A percentile compares a stretch with the other conserved stretches of the same genome.
Conservation (phyloP, 179 eudicot genomes). For the Vitellaria paradoxa region DNA sequence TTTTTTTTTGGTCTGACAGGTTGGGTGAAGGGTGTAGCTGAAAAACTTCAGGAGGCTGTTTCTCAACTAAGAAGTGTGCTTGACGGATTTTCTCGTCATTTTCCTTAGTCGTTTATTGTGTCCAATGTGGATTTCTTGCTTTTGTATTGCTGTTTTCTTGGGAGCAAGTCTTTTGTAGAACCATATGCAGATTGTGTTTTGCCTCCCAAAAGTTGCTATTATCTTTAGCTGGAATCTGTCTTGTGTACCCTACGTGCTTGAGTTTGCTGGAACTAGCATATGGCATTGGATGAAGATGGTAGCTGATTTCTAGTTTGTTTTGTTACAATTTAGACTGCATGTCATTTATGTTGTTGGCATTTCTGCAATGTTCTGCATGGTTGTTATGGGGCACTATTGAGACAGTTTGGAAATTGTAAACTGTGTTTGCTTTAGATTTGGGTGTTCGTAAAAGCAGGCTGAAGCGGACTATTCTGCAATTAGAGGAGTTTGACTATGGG, state of each 20-base stretch:
- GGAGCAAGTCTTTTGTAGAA: neutral
- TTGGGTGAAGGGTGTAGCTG: slow-evolving; percentile 5
- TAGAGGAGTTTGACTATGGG: too few relatives aligned
- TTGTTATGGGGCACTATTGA: too few relatives aligned
- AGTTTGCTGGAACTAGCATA: slow-evolving; percentile 4
- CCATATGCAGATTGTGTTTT: neutral
- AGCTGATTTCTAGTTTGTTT: neutral
- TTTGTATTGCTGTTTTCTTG: neutral
- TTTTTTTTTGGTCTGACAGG: neutral
- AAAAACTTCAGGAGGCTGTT: slow-evolving; percentile 17
- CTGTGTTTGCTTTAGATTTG: too few relatives aligned
- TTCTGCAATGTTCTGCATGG: neutral
- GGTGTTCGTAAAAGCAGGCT: too few relatives aligned
- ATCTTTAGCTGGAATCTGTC: neutral
- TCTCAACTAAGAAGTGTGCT: slow-evolving; percentile 11
- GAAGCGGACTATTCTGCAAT: too few relatives aligned
- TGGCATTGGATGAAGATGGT: neutral
- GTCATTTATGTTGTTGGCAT: neutral
- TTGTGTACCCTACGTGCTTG: neutral
- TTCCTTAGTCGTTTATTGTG: neutral
- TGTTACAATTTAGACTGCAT: slow-evolving; percentile 2
- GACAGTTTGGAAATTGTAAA: too few relatives aligned
- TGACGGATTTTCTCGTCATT: neutral
- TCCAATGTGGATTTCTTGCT: neutral
- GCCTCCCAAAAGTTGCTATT: neutral